These are phyloP conservation scores for Platanus orientalis DNA, from an alignment of 164 flowering plant species.

Conservation along the genomic window DNA sequence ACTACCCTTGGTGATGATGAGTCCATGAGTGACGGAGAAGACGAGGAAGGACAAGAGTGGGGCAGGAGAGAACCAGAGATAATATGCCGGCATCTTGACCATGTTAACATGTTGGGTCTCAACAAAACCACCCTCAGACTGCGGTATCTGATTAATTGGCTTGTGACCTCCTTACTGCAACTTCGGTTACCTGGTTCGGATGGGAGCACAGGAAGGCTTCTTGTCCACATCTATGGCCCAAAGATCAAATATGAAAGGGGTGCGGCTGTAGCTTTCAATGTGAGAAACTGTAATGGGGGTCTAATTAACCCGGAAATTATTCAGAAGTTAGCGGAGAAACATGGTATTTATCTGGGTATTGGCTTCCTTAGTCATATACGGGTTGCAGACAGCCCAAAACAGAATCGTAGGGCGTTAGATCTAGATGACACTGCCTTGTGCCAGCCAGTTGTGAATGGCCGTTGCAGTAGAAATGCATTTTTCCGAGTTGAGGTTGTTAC, in stretches of 20 bases:
- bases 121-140: conserved; percentile 53
- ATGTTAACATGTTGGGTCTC: conserved; percentile 66
- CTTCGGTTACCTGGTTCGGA: conserved; percentile 44
- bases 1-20: conserved; percentile 57
- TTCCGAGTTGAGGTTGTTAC: conserved; percentile 61
- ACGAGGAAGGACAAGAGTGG: conserved; percentile 46
- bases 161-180: conserved; percentile 64
- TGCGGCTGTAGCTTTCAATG: conserved; percentile 69
- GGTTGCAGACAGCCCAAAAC: conserved; percentile 26
- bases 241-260: conserved; percentile 65
- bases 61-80: conserved; percentile 52
- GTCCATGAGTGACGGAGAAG: conserved; percentile 41
- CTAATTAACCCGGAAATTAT: conserved; percentile 57
- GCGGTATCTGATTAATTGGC: conserved; percentile 74
- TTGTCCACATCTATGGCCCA: conserved; percentile 74
- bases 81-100: conserved; percentile 58
- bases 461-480: conserved; percentile 30
- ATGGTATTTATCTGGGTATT: conserved; percentile 51
- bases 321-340: conserved; percentile 63
- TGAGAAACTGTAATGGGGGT: conserved; percentile 46
- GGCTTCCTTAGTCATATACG: conserved; percentile 55
- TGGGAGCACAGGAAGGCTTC: conserved; percentile 27
- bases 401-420: conserved; percentile 25
- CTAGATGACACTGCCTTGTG: conserved; percentile 27
- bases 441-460: conserved; percentile 30